These are phyloP conservation scores for Aspergillus transmontanensis DNA, from an alignment of 2,329 filamentous ascomycete genomes.

Conservation along the genomic window DNA sequence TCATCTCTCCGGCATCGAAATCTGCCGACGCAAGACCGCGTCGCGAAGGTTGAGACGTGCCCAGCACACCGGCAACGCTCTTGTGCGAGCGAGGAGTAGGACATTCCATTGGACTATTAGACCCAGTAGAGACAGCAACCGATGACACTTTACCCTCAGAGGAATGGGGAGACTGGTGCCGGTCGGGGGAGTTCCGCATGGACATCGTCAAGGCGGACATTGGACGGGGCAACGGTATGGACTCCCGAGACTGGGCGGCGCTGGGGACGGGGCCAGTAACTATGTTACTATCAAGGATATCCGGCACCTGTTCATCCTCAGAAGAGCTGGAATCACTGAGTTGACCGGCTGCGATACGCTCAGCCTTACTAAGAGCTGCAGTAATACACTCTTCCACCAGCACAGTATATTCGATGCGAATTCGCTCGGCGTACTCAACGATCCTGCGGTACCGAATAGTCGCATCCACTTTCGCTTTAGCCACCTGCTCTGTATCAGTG, in stretches of 20 bases:
- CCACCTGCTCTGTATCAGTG: constrained; percentile 81
- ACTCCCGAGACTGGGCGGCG: constrained; percentile 12
- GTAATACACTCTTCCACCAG: constrained; percentile 95
- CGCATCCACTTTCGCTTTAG: constrained; percentile 87
- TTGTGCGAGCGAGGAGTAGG: constrained; percentile 86
- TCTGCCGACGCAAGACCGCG: constrained; percentile 79
- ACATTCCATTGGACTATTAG: constrained; percentile 87
- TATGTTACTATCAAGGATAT: constrained; percentile 23
- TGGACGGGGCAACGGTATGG: constrained; percentile 22
- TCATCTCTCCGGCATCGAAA: constrained; percentile 77
- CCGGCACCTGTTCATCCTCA: constrained; percentile 56
- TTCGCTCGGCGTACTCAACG: constrained; percentile 93
- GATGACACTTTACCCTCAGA: constrained; percentile 59
- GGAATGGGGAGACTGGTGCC: constrained; percentile 46
- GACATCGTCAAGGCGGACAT: constrained; percentile 59
- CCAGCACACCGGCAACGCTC: constrained; percentile 59
- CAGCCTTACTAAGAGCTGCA: constrained; percentile 85
- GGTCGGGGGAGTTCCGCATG: constrained; percentile 57
- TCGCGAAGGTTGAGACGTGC: constrained; percentile 64
- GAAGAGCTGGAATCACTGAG: constrained; percentile 74
- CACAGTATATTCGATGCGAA: constrained; percentile 89
- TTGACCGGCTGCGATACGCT: constrained; percentile 81
- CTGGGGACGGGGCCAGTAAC: constrained; percentile 13
- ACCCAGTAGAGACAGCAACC: constrained; percentile 74
- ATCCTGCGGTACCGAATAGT: constrained; percentile 89